These are phyloP conservation scores for Cryoendolithus antarcticus DNA, from an alignment of 2,329 filamentous ascomycete genomes.

Conservation along the genomic window DNA sequence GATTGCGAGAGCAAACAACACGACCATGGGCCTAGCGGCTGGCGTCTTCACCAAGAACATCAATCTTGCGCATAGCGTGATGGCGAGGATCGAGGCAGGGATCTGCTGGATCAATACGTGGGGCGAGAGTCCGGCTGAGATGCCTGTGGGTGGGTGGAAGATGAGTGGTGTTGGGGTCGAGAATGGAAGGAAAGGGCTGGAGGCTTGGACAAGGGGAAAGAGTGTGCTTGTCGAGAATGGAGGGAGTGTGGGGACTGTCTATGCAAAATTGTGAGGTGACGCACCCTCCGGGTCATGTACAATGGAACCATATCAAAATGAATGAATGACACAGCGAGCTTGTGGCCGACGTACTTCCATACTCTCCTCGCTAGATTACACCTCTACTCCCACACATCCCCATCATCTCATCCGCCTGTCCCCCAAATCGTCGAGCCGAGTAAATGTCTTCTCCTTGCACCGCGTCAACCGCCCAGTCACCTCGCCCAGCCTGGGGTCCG, in stretches of 20 bases:
- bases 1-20: conserved; percentile 61
- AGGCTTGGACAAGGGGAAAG: conserved; percentile 76
- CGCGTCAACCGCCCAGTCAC: too few species aligned
- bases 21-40: conserved; percentile 65
- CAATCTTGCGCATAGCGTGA: conserved; percentile 58
- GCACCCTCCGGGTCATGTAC: too few species aligned
- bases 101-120: conserved; percentile 91
- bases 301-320: too few species aligned
- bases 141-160: conserved; percentile 90
- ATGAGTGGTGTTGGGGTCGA: conserved; percentile 77
- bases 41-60: conserved; percentile 72
- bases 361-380: too few species aligned
- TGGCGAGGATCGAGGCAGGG: conserved; percentile 62
- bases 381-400: too few species aligned
- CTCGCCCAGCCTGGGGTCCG: too few species aligned
- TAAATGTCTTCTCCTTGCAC: too few species aligned
- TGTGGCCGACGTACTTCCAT: too few species aligned
- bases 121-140: conserved; percentile 85
- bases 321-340: too few species aligned
- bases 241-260: conserved; percentile 57
- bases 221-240: conserved; percentile 78
- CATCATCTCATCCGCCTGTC: too few species aligned
- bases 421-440: too few species aligned
- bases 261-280: conserved; percentile 28
- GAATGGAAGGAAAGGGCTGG: conserved; percentile 68